A percentile compares a stretch with the other conserved stretches of the same genome.
phyloP scores from a whole-genome alignment of 192 early-diverging fungal species.

The Coemansia sp. region DNA sequence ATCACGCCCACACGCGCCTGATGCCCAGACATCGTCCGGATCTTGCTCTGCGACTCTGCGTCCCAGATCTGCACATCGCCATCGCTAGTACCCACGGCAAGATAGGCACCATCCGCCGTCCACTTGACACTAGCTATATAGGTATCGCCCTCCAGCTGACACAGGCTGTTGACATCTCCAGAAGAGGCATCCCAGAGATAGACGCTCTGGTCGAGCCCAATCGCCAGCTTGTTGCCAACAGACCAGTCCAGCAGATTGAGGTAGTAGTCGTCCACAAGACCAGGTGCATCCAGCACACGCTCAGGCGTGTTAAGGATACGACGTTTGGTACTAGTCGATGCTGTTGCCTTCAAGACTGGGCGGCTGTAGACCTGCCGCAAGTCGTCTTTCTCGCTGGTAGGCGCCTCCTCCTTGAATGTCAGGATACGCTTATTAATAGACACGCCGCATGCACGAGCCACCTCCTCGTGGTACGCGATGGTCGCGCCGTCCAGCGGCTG shows the following conservation, averaged over 20 bases:
- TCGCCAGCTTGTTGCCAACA: slow-evolving; percentile 70
- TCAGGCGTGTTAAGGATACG: slow-evolving; percentile 79
- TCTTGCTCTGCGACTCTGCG: slow-evolving; percentile 63
- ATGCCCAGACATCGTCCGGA: slow-evolving; percentile 83
- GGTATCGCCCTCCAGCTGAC: slow-evolving; percentile 43
- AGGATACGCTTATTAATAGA: slow-evolving; percentile 77
- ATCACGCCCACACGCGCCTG: slow-evolving; percentile 76
- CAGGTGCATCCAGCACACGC: slow-evolving; percentile 85
- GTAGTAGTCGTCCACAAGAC: slow-evolving; percentile 91
- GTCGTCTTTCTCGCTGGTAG: slow-evolving; percentile 54
- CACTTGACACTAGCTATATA: slow-evolving; percentile 75
- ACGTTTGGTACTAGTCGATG: slow-evolving; percentile 47
- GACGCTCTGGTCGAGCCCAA: slow-evolving; percentile 81
- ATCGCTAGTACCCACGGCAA: slow-evolving; percentile 68
- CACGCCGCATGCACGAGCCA: slow-evolving; percentile 79
- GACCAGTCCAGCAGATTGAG: slow-evolving; percentile 95
- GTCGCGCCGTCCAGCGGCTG: slow-evolving; percentile 48
- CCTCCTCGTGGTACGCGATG: slow-evolving; percentile 68
- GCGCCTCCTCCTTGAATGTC: slow-evolving; percentile 74
- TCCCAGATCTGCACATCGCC: slow-evolving; percentile 94
- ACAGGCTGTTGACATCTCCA: slow-evolving; percentile 55
- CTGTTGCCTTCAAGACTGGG: slow-evolving; percentile 25
- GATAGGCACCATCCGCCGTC: slow-evolving; percentile 61
- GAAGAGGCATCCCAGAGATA: slow-evolving; percentile 88
- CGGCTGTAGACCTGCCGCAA: slow-evolving; percentile 54